Percentiles rank a stretch among this genome's conserved stretches.
Evolutionary conservation across 192 early-diverging fungal genomes (phyloP).

Genomic region (Gigaspora rosea): DNA sequence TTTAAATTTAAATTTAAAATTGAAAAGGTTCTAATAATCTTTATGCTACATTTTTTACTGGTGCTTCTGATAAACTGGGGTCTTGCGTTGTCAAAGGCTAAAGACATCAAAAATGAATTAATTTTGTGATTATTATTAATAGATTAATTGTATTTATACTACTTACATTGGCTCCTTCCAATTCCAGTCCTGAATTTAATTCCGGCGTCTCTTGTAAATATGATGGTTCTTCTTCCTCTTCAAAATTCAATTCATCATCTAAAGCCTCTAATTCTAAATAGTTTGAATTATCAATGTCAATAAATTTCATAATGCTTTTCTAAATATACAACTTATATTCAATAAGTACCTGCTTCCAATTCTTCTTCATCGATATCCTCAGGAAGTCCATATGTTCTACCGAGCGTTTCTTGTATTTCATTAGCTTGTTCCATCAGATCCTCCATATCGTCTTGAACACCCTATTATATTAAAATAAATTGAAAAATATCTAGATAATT

Average conservation of each 20-base stretch:
- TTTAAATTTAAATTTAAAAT: background rate
- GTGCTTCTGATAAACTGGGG: background rate
- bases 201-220: conserved; percentile 78
- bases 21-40: background rate
- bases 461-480: conserved; percentile 44
- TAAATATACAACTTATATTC: background rate
- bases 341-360: conserved; percentile 78
- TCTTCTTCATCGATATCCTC: conserved; percentile 98
- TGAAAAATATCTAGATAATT: no score
- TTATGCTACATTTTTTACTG: conserved; percentile 26
- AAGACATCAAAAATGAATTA: background rate
- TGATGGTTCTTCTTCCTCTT: conserved; percentile 80
- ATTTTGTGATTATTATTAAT: background rate
- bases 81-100: background rate
- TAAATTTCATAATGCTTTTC: background rate
- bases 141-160: background rate
- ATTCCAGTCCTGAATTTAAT: conserved; percentile 47
- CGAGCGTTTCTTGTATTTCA: conserved; percentile 95
- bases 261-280: conserved; percentile 89
- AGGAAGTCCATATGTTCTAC: conserved; percentile 88
- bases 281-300: background rate
- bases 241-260: conserved; percentile 83
- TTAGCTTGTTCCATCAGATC: conserved; percentile 96
- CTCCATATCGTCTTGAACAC: conserved; percentile 98
- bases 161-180: conserved; percentile 51